These are phyloP conservation scores for Peniophora sp. DNA, from an alignment of 1,284 basidiomycete species.

Conservation along the genomic window DNA sequence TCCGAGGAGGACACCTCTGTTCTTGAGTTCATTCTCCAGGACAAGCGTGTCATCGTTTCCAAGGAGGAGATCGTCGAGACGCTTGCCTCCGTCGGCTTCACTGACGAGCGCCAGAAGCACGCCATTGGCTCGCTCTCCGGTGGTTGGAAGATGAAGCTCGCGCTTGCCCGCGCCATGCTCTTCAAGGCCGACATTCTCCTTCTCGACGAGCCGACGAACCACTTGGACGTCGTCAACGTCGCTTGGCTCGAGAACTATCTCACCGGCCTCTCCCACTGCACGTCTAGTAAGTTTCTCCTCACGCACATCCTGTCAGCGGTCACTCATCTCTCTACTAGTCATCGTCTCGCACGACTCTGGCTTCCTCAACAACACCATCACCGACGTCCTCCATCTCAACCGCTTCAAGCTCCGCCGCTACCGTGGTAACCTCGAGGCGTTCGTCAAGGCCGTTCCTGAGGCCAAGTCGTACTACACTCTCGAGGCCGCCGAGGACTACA, in stretches of 20 bases:
- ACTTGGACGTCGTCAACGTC: constrained; percentile 95
- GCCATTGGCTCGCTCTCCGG: constrained; percentile 91
- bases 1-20: constrained; percentile 90
- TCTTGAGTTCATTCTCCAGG: constrained; percentile 80
- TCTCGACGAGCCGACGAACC: constrained; percentile 97
- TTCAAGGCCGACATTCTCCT: constrained; percentile 98
- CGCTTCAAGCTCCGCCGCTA: constrained; percentile 98
- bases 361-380: constrained; percentile 99
- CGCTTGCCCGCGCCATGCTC: constrained; percentile 95
- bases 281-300: constrained; percentile 61
- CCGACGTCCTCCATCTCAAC: constrained; percentile 98
- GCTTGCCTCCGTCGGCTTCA: constrained; percentile 88
- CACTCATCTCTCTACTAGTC: no score
- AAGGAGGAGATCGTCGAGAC: constrained; percentile 74
- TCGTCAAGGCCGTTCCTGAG: constrained; percentile 92
- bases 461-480: constrained; percentile 98
- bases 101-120: constrained; percentile 76
- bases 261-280: constrained; percentile 81
- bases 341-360: constrained; percentile 98
- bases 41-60: constrained; percentile 75
- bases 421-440: constrained; percentile 94
- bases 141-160: constrained; percentile 99
- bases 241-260: constrained; percentile 97
- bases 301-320: constrained; percentile 11
- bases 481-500: constrained; percentile 91